Conservation (phyloP, 768 basidiomycete species). For the Leucosporidium yakuticum region DNA sequence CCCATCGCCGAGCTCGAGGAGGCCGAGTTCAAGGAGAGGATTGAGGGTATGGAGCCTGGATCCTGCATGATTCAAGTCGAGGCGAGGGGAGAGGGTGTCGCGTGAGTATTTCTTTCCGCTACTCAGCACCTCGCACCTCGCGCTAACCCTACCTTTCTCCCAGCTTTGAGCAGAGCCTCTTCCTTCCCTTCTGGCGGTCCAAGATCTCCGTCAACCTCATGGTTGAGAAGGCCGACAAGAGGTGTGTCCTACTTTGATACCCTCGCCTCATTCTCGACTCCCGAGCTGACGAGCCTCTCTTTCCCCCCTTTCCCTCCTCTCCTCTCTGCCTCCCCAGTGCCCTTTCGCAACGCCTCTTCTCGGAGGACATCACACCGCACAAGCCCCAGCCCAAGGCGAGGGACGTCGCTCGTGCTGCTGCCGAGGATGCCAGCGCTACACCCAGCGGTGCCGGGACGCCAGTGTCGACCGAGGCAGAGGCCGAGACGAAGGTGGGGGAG, state of each 20-base stretch:
- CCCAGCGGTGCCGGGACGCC: slow-evolving; percentile 22
- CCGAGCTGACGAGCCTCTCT: not conserved
- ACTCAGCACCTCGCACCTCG: not conserved
- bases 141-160: not conserved
- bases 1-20: slow-evolving; percentile 50
- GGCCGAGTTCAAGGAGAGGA: slow-evolving; percentile 54
- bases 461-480: slow-evolving; percentile 15
- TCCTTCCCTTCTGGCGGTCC: slow-evolving; percentile 96
- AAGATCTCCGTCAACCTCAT: slow-evolving; percentile 78
- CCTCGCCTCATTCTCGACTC: no score
- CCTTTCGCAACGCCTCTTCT: slow-evolving; percentile 76
- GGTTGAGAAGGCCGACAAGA: slow-evolving; percentile 96
- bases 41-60: slow-evolving; percentile 59
- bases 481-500: slow-evolving; percentile 28
- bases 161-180: slow-evolving; percentile 69
- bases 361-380: slow-evolving; percentile 62
- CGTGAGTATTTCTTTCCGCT: slow-evolving; percentile 48
- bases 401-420: slow-evolving; percentile 10
- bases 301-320: not conserved
- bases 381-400: slow-evolving; percentile 19
- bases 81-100: slow-evolving; percentile 52
- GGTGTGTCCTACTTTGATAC: slow-evolving; percentile 48
- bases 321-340: slow-evolving; percentile 52
- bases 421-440: slow-evolving; percentile 23
- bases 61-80: slow-evolving; percentile 67